A percentile compares a stretch with the other conserved stretches of the same genome.
Conservation (phyloP, 768 basidiomycete species). For the Paxillus involutus region DNA sequence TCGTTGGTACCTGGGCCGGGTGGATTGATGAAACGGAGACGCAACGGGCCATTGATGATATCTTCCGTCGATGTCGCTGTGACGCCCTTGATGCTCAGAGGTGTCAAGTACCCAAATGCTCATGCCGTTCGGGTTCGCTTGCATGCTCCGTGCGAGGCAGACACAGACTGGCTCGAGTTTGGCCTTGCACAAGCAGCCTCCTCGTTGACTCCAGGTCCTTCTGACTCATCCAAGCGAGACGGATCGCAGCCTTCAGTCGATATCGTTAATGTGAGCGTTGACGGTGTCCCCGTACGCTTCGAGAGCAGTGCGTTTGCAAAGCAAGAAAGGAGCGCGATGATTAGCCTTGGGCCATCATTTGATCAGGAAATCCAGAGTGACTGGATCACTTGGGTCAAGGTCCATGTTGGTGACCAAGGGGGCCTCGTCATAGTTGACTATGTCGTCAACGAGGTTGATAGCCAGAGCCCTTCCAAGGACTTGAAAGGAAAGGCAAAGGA, state of each 20-base stretch:
- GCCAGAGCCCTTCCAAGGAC: slow-evolving; percentile 1
- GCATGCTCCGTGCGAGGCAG: slow-evolving; percentile 55
- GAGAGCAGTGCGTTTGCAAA: slow-evolving; percentile 49
- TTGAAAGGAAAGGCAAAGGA: slow-evolving; percentile 36
- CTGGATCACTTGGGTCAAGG: slow-evolving; percentile 66
- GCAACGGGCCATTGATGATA: slow-evolving; percentile 61
- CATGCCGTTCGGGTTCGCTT: slow-evolving; percentile 63
- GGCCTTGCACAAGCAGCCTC: slow-evolving; percentile 53
- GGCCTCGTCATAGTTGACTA: slow-evolving; percentile 65
- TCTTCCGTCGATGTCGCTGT: slow-evolving; percentile 54
- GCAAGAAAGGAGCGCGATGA: slow-evolving; percentile 31
- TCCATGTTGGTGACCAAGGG: slow-evolving; percentile 51
- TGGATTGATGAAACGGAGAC: slow-evolving; percentile 38
- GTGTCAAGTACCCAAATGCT: slow-evolving; percentile 34
- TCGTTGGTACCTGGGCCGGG: slow-evolving; percentile 18
- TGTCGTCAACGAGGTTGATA: slow-evolving; percentile 42
- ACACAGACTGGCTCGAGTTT: slow-evolving; percentile 77
- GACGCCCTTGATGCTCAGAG: slow-evolving; percentile 43
- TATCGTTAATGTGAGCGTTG: slow-evolving; percentile 54
- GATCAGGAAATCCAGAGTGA: slow-evolving; percentile 55
- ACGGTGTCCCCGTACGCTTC: slow-evolving; percentile 62
- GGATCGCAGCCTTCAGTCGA: slow-evolving; percentile 45
- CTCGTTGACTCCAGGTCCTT: not conserved
- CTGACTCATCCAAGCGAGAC: slow-evolving; percentile 10
- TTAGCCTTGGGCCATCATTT: slow-evolving; percentile 42